A percentile compares a stretch with the other conserved stretches of the same genome.
Evolutionary conservation across 345 rosid genomes (phyloP).

Genomic region (Murraya paniculata): DNA sequence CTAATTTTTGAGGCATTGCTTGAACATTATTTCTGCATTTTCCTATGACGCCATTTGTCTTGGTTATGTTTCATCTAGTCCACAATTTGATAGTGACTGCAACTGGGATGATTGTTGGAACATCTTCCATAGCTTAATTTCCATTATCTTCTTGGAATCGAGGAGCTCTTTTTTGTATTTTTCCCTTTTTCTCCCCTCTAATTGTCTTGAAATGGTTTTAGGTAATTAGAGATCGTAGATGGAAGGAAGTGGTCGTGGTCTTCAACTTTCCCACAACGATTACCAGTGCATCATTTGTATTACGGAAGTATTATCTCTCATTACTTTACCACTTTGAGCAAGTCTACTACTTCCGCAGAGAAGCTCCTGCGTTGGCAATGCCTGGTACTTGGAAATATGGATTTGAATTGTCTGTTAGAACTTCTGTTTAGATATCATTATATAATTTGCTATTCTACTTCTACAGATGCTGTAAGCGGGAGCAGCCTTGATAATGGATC

Average conservation of each 20-base stretch:
- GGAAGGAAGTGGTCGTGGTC: constrained; percentile 79
- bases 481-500: constrained; percentile 35
- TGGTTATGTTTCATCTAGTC: not conserved
- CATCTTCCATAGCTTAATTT: not conserved
- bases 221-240: constrained; percentile 74
- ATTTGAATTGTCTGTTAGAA: not conserved
- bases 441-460: not conserved
- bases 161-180: not conserved
- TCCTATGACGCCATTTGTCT: not conserved
- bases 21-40: not conserved
- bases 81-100: not conserved
- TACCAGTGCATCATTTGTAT: constrained; percentile 82
- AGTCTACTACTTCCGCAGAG: constrained; percentile 54
- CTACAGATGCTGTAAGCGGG: constrained; percentile 27
- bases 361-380: constrained; percentile 32
- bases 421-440: not conserved
- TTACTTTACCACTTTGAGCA: constrained; percentile 72
- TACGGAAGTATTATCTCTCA: constrained; percentile 74
- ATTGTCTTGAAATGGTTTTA: constrained; percentile 27
- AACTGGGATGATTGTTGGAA: not conserved
- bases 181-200: not conserved
- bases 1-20: not conserved
- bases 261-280: constrained; percentile 82
- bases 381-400: constrained; percentile 31
- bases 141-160: not conserved